These are phyloP conservation scores for Colletotrichum filicis DNA, from an alignment of 2,329 filamentous ascomycete species.

Conservation along the genomic window DNA sequence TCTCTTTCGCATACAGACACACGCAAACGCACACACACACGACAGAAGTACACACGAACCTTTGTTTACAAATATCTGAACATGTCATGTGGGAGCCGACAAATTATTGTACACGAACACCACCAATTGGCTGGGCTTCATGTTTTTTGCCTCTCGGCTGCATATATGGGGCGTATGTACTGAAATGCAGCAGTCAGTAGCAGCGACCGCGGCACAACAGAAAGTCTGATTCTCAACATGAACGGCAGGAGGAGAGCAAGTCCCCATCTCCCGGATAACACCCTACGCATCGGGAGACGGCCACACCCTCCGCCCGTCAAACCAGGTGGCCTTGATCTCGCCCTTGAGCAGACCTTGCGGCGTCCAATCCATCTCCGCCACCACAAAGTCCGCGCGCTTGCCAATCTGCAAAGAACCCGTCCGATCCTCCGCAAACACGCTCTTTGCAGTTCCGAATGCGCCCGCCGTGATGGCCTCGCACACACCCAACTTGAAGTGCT, in stretches of 20 bases:
- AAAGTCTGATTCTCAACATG: background rate
- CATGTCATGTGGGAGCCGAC: background rate
- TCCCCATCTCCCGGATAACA: no score
- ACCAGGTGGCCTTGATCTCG: conserved; percentile 59
- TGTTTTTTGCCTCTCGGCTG: background rate
- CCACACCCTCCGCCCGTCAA: conserved; percentile 51
- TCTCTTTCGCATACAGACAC: background rate
- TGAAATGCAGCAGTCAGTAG: background rate
- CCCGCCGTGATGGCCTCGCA: conserved; percentile 59
- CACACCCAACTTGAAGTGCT: conserved; percentile 57
- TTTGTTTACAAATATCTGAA: conserved; percentile 10
- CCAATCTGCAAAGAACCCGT: conserved; percentile 59
- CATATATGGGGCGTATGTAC: background rate
- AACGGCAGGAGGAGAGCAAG: background rate
- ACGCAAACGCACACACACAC: background rate
- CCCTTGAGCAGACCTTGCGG: conserved; percentile 53
- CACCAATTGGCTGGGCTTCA: background rate
- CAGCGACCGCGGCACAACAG: background rate
- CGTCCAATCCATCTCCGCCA: conserved; percentile 61
- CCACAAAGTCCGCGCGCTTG: conserved; percentile 62
- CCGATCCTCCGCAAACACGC: conserved; percentile 59
- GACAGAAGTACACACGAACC: background rate
- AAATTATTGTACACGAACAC: background rate
- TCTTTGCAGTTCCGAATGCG: conserved; percentile 59
- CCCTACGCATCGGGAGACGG: conserved; percentile 8